Evolutionary conservation across 441 rosid species (phyloP).

Genomic region (Pelargonium fulgidum): DNA sequence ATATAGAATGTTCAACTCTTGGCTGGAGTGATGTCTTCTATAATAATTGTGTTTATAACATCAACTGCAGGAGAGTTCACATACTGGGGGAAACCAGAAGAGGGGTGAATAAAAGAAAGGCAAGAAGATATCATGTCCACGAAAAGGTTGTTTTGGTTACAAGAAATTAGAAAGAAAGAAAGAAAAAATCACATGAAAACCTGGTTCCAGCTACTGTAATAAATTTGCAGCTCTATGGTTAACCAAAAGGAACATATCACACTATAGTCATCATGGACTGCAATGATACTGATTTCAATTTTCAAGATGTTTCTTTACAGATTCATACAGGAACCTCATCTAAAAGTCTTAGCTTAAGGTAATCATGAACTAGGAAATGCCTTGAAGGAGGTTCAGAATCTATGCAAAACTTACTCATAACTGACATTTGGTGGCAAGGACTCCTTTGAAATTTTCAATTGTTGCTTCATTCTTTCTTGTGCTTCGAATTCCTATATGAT

Average conservation of each 20-base stretch:
- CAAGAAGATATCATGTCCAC: neutral
- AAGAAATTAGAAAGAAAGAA: neutral
- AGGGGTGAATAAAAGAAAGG: neutral
- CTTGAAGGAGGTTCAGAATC: neutral
- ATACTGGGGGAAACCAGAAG: neutral
- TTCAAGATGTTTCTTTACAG: neutral
- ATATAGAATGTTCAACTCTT: neutral
- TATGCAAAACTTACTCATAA: constrained; percentile 48
- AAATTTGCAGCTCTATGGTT: too few species aligned
- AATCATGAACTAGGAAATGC: neutral
- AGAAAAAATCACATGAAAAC: too few species aligned
- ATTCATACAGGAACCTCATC: neutral
- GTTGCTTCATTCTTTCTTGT: constrained; percentile 66
- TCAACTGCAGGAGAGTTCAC: neutral
- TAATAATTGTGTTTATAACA: neutral
- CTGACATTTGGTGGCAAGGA: constrained; percentile 56
- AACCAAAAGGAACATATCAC: neutral
- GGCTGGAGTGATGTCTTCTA: neutral
- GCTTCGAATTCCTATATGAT: constrained; percentile 63
- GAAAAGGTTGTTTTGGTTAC: neutral
- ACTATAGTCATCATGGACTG: neutral
- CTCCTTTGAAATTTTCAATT: constrained; percentile 47
- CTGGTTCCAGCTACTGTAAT: too few species aligned
- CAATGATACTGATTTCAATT: neutral
- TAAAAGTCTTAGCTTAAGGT: neutral